Conservation (phyloP, 2,329 filamentous ascomycete species). For the Cryphonectria carpinicola region DNA sequence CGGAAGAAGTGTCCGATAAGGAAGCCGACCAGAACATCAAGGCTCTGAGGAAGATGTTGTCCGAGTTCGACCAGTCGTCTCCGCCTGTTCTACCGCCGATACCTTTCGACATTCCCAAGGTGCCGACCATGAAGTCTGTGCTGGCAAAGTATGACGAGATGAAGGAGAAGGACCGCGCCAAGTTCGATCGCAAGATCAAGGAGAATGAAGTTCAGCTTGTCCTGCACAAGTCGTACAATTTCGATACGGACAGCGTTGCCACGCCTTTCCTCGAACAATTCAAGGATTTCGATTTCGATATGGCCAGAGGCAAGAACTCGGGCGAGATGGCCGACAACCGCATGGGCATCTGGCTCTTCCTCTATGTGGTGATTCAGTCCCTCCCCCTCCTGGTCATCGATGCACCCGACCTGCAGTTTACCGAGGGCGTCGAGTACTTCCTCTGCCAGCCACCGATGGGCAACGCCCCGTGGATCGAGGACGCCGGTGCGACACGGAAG, state of each 20-base stretch:
- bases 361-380: constrained; percentile 77
- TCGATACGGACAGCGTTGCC: constrained; percentile 63
- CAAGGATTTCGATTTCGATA: constrained; percentile 71
- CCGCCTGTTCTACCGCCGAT: constrained; percentile 90
- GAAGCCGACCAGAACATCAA: constrained; percentile 64
- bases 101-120: constrained; percentile 82
- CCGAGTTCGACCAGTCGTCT: constrained; percentile 86
- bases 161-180: constrained; percentile 73
- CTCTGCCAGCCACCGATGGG: constrained; percentile 76
- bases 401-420: constrained; percentile 69
- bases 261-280: constrained; percentile 72
- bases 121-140: constrained; percentile 71
- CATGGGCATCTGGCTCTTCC: constrained; percentile 79
- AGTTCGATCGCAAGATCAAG: constrained; percentile 73
- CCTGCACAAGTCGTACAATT: constrained; percentile 81
- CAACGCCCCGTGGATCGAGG: constrained; percentile 73
- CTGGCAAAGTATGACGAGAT: constrained; percentile 67
- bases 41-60: constrained; percentile 77
- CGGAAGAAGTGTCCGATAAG: constrained; percentile 44
- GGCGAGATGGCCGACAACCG: constrained; percentile 73
- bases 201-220: constrained; percentile 77
- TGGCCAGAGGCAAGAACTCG: constrained; percentile 65
- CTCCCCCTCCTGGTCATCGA: constrained; percentile 79
- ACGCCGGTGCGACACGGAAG: constrained; percentile 64
- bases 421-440: constrained; percentile 79